phyloP scores from a whole-genome alignment of 2,329 filamentous ascomycete species.

The Epichloe sibirici region DNA sequence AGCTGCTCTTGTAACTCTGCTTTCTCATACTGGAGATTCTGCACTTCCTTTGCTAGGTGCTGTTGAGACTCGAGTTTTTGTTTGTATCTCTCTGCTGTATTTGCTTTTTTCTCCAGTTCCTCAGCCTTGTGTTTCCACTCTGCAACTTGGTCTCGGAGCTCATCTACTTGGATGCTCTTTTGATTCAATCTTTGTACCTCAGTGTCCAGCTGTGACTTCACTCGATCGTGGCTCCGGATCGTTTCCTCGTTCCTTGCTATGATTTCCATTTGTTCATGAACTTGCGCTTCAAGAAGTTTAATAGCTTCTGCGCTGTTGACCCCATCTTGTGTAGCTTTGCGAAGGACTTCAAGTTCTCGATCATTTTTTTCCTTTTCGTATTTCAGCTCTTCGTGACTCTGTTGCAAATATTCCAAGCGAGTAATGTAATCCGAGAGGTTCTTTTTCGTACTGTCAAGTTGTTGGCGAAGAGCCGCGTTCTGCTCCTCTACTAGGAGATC shows the following conservation, averaged over 20 bases:
- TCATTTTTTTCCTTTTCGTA: slow-evolving; percentile 48
- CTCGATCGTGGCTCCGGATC: slow-evolving; percentile 23
- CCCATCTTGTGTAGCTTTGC: slow-evolving; percentile 38
- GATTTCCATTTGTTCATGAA: slow-evolving; percentile 56
- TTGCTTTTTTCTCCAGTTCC: slow-evolving; percentile 50
- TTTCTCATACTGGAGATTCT: slow-evolving; percentile 41
- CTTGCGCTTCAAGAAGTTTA: slow-evolving; percentile 40
- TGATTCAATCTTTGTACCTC: slow-evolving; percentile 36
- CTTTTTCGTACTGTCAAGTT: slow-evolving; percentile 42
- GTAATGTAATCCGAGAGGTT: slow-evolving; percentile 46
- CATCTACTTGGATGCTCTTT: slow-evolving; percentile 35
- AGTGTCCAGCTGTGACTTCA: slow-evolving; percentile 42
- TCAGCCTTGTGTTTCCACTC: slow-evolving; percentile 47
- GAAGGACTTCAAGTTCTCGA: slow-evolving; percentile 37
- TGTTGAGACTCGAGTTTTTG: slow-evolving; percentile 49
- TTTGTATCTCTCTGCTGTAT: slow-evolving; percentile 49
- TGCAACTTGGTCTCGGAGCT: slow-evolving; percentile 45
- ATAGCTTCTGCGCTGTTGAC: slow-evolving; percentile 39
- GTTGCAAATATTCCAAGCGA: slow-evolving; percentile 46
- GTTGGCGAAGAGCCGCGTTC: slow-evolving; percentile 35
- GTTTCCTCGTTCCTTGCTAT: slow-evolving; percentile 54
- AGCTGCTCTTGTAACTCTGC: slow-evolving; percentile 39
- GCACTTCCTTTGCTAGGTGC: slow-evolving; percentile 42
- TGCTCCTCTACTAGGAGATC: slow-evolving; percentile 46
- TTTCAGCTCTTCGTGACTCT: slow-evolving; percentile 53